Base-by-base conservation (phyloP, 2,329 filamentous ascomycete species). In the Atkinsonella texensis region DNA sequence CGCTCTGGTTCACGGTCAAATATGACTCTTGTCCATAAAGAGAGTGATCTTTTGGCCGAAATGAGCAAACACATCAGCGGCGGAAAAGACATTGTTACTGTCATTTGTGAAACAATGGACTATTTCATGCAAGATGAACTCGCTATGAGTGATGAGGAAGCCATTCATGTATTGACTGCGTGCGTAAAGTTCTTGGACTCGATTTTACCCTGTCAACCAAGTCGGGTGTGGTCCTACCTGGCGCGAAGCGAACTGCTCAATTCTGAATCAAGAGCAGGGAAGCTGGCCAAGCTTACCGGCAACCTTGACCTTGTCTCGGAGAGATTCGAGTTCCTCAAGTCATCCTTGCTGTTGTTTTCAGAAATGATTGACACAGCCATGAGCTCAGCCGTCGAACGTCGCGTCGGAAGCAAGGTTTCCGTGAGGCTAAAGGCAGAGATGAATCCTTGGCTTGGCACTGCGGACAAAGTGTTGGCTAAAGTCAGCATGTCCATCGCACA, bases 161-260 rank as follows among this genome's bases (percentile, higher is more conserved):
- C 82, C 38, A 74, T 94, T 31, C 74, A 84, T 2, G 76, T 90
- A 46, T 65, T 84, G 52, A 72, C 74, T 11, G 81, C 86, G 23
- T 95, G 89, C 63, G 69, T 90, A 20, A 84, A 89, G 50, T 96
- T 97, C 60, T 71, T 95, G 39, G 79, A 85, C 58, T 81, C 84
- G 2, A 71, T 94, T 17, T 68, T 93, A 28, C 74, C 77, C 59
- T 85, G 78, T n/a, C 80, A 85, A 49, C 91, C 93, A 0, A 86
- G 85, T 52, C 78, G 90, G 54, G 83, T 95, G 6, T 97, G 93
- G 90, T 89, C 91, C 3, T 87, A 91, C 64, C 77, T 98, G 60
- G 81, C 84, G 3, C 82, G 88, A 52, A 94, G 88, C 64, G 81
- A 84, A 55, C 72, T 98, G 17, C 74, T 98, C 45, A 85, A 86